Base-by-base conservation (phyloP, 148 eudicot species). In the Linanthus parryae region DNA sequence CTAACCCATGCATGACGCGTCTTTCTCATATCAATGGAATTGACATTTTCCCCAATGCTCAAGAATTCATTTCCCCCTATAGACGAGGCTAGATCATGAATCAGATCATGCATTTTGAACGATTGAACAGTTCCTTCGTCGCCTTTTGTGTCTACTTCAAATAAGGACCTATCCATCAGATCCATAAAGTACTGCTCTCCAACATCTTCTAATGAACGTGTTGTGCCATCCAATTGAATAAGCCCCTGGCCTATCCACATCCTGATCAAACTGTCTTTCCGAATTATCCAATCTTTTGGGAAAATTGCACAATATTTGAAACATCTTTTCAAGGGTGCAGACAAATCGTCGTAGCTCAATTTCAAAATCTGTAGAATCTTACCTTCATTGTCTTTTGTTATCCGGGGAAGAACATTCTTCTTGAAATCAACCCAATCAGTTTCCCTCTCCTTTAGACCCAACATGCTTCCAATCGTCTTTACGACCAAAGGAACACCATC, bases 401-500 rank as follows among this genome's bases (percentile, higher is more conserved):
- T n/a, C n/a, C n/a, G n/a, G n/a, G n/a, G n/a, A n/a, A n/a, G n/a
- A n/a, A n/a, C n/a, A n/a, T 21, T 52, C 27, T n/a, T 14, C 28
- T 24, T 26, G 33, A n/a, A 13, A 16, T 23, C 9, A 35, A 52
- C 18, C 56, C 54, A 49, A 10, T 49, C 54, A 6, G 7, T 8
- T 49, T 7, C 20, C 4, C 18, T 49, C 6, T 33, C 20, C 18
- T 29, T 49, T 27, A 38, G 16, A 13, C 15, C 16, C 36, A 49
- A 28, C 13, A 49, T n/a, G 22, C 31, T 38, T 49, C 54, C 54
- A 12, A 49, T 7, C 6, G 38, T 28, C 11, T 24, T 16, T 6
- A 38, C 33, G 14, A 39, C 55, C 30, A 50, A 23, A 50, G 55
- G 39, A 10, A 50, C 56, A 18, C 56, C 56, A 5, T 23, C 42